Evolutionary conservation across 23 red algal genomes (phyloP).

Genomic region (Gracilariopsis chorda): DNA sequence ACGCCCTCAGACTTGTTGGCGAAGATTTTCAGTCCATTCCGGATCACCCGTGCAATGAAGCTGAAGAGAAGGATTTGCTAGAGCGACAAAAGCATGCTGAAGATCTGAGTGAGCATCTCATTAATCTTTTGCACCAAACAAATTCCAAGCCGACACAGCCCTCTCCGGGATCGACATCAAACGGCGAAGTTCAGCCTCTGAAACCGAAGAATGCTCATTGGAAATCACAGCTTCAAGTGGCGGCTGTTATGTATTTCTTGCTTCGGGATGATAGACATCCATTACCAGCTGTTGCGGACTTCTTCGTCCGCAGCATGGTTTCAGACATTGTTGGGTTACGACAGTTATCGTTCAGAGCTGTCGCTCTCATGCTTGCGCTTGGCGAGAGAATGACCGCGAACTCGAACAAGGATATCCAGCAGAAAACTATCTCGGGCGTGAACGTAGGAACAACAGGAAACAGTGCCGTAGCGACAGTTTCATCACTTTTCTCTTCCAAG

Average conservation of each 20-base stretch:
- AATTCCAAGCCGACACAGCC: too few species aligned
- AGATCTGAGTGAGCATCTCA: conserved; percentile 24
- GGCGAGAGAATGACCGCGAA: background rate
- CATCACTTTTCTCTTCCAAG: conserved; percentile 2
- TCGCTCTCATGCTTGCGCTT: conserved; percentile 69
- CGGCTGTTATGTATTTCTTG: conserved; percentile 58
- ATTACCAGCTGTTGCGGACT: conserved; percentile 45
- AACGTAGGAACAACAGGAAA: background rate
- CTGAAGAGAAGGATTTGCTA: conserved; percentile 12
- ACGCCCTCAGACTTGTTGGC: conserved; percentile 15
- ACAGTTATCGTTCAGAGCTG: conserved; percentile 47
- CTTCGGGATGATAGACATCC: conserved; percentile 59
- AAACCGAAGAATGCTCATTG: conserved; percentile 64
- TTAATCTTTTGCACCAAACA: background rate
- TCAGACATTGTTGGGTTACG: conserved; percentile 73
- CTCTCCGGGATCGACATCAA: background rate
- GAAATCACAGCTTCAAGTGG: conserved; percentile 64
- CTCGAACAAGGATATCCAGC: background rate
- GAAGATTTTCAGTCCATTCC: conserved; percentile 10
- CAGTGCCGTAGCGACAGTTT: conserved; percentile 25
- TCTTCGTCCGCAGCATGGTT: conserved; percentile 63
- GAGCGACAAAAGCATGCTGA: conserved; percentile 1
- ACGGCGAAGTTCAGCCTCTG: too few species aligned
- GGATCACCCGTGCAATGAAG: background rate
- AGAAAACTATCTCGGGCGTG: background rate